Base-by-base conservation (phyloP, 2,329 filamentous ascomycete species). In the Talaromyces rugulosus region DNA sequence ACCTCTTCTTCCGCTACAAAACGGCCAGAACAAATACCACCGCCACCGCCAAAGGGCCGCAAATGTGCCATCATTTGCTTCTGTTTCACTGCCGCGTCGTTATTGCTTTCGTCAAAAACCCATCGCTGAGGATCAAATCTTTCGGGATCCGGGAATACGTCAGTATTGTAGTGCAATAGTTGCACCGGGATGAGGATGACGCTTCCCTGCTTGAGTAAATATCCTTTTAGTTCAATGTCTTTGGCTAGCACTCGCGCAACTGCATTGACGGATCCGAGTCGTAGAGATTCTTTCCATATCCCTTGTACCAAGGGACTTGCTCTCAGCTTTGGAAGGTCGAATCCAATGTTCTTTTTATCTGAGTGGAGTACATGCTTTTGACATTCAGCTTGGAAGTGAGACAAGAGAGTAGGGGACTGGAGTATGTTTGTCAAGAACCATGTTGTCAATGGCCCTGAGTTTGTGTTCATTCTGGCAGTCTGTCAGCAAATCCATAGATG, bases 1-100 rank as follows among this genome's bases (percentile, higher is more conserved):
- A 60, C 54, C 52, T 63, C 58, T 30, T 63, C 52, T 18, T 62
- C 61, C 3, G 62, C 62, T n/a, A 63, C 56, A n/a, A 61, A 63
- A 52, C 58, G 55, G 3, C 62, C 62, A 8, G 62, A 63, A 28
- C 62, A 63, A 34, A 63, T 51, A 55, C 62, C 62, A 11, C 44
- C 57, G 16, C 58, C 62, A 5, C 62, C 62, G 8, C 58, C 62
- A 56, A 63, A 63, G 5, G 62, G 58, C 30, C 62, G 40, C 5
- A 63, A 30, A 36, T 51, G 47, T 27, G 55, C 56, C 14, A 57
- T 58, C 50, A 60, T 58, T 31, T 23, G n/a, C 34, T 61, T 60
- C 27, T 57, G 36, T 14, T 61, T 54, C 18, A 57, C 53, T 0
- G 44, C 42, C 5, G 54, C n/a, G 5, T 47, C 44, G 4, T 18